Evolutionary conservation across 73 alveolate genomes (phyloP), one percentile per base, ranked within the genome.

Genomic region (Effrenium voratum): DNA sequence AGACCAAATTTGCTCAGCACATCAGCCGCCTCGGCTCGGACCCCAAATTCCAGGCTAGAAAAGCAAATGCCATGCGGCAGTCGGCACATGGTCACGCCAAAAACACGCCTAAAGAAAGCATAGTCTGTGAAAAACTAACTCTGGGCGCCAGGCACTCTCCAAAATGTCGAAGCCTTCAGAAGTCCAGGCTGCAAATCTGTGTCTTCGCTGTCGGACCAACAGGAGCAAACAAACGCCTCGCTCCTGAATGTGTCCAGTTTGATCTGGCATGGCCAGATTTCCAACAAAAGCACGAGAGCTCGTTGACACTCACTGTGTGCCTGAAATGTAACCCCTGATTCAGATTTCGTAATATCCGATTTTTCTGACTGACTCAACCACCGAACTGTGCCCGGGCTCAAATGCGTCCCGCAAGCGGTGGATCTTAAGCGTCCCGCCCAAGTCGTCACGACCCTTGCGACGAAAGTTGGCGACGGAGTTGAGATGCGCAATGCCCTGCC

Each of bases 381-480:
- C 22, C 68, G 22, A 55, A 12, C 68, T 15, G 28, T 38, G 60
- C 1, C 86, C n/a, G 8, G 30, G 44, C 40, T 8, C 77, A 63
- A 16, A 63, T 22, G n/a, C 43, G 12, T 63, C 40, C n/a, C n/a
- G n/a, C n/a, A n/a, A n/a, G n/a, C n/a, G n/a, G n/a, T n/a, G 40
- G 26, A 30, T 30, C 26, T 10, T 63, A 46, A 34, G 43, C 47
- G 47, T 46, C 68, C 28, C 60, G 45, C 95, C 95, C 84, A 87
- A 76, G 70, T 87, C 95, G 36, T 87, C 95, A 44, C 95, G 95
- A 12, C 95, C 95, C 84, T 87, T 87, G 47, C 95, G 95, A 3
- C 95, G 95, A 70, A 87, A 87, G 49, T 87, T 87, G 95, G 95
- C 95, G 60, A 87, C 95, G 47, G 95, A 87, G 84, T 87, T 87